A percentile compares a stretch with the other conserved stretches of the same genome.
phyloP scores from a whole-genome alignment of 306 rosid genomes.

The Morella rubra region DNA sequence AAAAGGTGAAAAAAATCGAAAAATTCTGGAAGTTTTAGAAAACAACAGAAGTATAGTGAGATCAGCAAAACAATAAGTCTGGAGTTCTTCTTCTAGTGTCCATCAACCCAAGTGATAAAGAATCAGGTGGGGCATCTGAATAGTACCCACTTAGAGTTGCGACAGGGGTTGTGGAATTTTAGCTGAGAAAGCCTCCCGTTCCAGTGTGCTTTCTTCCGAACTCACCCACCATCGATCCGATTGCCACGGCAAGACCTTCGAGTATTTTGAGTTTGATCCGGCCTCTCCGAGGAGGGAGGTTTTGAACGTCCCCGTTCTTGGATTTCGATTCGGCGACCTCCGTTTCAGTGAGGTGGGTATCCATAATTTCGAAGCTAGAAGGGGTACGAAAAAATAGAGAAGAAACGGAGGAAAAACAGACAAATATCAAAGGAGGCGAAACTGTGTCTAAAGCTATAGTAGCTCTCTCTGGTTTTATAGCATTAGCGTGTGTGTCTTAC shows the following conservation, averaged over 20 bases:
- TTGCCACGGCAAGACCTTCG: conserved; percentile 11
- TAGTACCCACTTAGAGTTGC: conserved; percentile 16
- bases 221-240: conserved; percentile 5
- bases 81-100: background rate
- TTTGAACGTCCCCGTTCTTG: background rate
- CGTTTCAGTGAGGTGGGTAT: background rate
- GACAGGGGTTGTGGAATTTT: conserved; percentile 24
- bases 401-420: background rate
- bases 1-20: no score
- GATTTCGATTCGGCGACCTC: background rate
- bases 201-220: background rate
- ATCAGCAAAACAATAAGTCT: background rate
- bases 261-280: conserved; percentile 33
- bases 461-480: no score
- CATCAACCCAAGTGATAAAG: no score
- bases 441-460: no score
- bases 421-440: no score
- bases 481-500: no score
- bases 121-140: background rate
- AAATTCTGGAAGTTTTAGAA: no score
- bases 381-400: background rate
- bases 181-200: conserved; percentile 24
- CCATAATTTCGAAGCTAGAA: background rate
- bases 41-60: background rate
- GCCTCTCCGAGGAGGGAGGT: conserved; percentile 38